Evolutionary conservation across 1,284 basidiomycete genomes (phyloP), one percentile per base, ranked within the genome.

Genomic region (Singerocomus inundabilis): DNA sequence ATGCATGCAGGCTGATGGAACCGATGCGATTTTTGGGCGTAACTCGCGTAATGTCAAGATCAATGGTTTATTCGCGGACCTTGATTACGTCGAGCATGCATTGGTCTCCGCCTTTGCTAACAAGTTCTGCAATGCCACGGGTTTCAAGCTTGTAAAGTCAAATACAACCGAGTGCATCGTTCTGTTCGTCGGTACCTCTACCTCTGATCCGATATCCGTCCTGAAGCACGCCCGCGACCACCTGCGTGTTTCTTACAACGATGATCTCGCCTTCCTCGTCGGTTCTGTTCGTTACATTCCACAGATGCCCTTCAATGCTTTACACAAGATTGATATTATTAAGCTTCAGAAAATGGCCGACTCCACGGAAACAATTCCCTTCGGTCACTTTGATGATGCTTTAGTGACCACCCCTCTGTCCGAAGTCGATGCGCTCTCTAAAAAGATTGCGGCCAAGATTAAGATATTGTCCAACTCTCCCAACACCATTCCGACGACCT

Each of bases 241-340:
- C 15, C 48, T 64, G 24, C 50, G 62, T 2, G 11, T 34, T 18
- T 58, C 50, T 9, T 46, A 51, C 31, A 49, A 50, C 15, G 53
- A 59, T 8, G 54, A 63, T 26, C 49, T 67, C 7, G 54, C 62
- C 18, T 51, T 56, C 48, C 46, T 57, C 24, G 30, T 66, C 46
- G 43, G 44, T 18, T 53, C 56, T 6, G 60, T 61, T 18, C 63
- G 54, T 18, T 59, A 57, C 24, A 46, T 63, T 29, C 32, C 52
- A 12, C 60, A 67, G 40, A 61, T 64, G 62, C 64, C 62, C 5
- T 64, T 65, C 47, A 67, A 67, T 6, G 41, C 64, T 0, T 64
- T 60, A 6, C 65, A 67, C 54, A 63, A 67, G 53, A 53, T 63
- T 13, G 62, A 63, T 40, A 52, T 66, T 13, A 55, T 43, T n/a